Base-by-base conservation (phyloP, 2,329 filamentous ascomycete species). In the Alternaria ventricosa region DNA sequence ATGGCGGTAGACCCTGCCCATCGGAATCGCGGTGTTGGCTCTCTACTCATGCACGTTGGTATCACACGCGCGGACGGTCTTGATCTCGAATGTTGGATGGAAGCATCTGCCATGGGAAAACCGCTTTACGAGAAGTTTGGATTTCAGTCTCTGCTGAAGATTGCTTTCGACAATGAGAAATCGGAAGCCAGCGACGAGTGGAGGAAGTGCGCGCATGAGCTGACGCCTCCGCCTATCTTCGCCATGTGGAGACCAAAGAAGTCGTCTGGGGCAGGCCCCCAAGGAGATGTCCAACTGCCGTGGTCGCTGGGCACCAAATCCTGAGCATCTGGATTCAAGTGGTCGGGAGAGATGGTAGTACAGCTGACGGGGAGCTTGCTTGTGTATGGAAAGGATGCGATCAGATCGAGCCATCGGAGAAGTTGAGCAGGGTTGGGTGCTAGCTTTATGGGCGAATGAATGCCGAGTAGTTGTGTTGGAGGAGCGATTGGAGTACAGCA, bases 51-150 rank as follows among this genome's bases (percentile, higher is more conserved):
- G 75, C 65, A 74, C 23, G 71, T 70, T 53, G 78, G 79, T 3
- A 71, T 77, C 25, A 63, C 66, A 12, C 71, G 71, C 20, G 79
- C 80, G 6, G 79, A 81, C 57, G 60, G 70, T 18, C 62, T 77
- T 18, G 67, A 76, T 43, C 63, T 81, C 22, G 77, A 80, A 46
- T 75, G 77, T 44, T 82, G 77, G 77, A 71, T 81, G 65, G 80
- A 81, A 61, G 75, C 79, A 3, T 78, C 76, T 18, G 57, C 61
- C 3, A 77, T 78, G 70, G 80, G 80, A 3, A 78, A 75, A 57
- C 69, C 71, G 27, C 63, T 82, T 12, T 82, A 82, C 60, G 74
- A 77, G 41, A 75, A 75, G 53, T 74, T 77, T 33, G 71, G 69
- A 0, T 79, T 77, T 53, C 68, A 66, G 27, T 63, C 70, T 8